phyloP scores from a whole-genome alignment of 352 stramenopile genomes.

The Phytophthora pistaciae region DNA sequence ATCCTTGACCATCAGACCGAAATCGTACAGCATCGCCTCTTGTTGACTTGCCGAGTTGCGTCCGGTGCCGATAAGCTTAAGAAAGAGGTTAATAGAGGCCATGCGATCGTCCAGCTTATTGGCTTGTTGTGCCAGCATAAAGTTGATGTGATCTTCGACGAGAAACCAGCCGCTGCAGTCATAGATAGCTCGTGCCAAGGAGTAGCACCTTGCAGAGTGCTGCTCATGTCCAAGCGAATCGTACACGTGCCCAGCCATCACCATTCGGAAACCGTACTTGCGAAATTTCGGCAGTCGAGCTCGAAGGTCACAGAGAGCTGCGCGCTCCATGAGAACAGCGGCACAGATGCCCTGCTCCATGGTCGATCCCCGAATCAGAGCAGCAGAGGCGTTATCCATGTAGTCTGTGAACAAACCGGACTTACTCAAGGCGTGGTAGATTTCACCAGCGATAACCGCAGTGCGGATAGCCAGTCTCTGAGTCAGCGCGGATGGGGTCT shows the following conservation, averaged over 20 bases:
- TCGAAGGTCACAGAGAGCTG: slow-evolving; percentile 82
- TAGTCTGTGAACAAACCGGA: slow-evolving; percentile 86
- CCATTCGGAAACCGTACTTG: slow-evolving; percentile 92
- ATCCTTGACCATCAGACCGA: slow-evolving; percentile 87
- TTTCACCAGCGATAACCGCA: slow-evolving; percentile 81
- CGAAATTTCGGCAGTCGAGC: slow-evolving; percentile 78
- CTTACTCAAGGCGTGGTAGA: slow-evolving; percentile 80
- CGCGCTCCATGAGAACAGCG: slow-evolving; percentile 83
- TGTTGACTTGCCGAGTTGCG: slow-evolving; percentile 87
- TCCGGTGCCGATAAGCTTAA: slow-evolving; percentile 87
- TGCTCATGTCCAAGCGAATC: slow-evolving; percentile 72
- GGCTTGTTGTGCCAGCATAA: slow-evolving; percentile 84
- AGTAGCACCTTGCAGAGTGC: slow-evolving; percentile 87
- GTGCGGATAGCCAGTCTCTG: slow-evolving; percentile 70
- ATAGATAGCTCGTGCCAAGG: slow-evolving; percentile 80
- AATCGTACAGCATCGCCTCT: slow-evolving; percentile 85
- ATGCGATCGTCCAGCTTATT: slow-evolving; percentile 82
- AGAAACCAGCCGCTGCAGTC: slow-evolving; percentile 85
- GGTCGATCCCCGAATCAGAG: slow-evolving; percentile 84
- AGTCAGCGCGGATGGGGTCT: slow-evolving; percentile 52
- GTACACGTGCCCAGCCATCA: slow-evolving; percentile 90
- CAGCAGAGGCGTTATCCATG: slow-evolving; percentile 86
- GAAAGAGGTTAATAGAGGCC: slow-evolving; percentile 85
- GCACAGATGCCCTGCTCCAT: slow-evolving; percentile 89
- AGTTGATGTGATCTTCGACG: slow-evolving; percentile 91